Base-by-base conservation (phyloP, 371 early-diverging fungal species). In the Funneliformis caledonium region DNA sequence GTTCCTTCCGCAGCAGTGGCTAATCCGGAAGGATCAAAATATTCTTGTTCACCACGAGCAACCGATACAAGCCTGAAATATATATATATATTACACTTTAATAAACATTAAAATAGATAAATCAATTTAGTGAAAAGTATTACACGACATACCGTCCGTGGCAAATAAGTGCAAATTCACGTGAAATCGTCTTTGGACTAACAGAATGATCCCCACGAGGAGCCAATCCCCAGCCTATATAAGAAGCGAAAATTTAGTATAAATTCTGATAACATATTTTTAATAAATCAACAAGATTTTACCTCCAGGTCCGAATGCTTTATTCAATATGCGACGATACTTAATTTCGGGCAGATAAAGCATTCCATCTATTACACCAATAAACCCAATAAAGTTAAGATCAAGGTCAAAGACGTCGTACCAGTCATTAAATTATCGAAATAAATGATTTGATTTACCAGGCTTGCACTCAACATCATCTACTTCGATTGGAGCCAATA, bases 21-120 rank as follows among this genome's bases (percentile, higher is more conserved):
- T 33, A 97, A 82, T 7, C 89, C 90, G 61, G 88, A 85, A 26
- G 88, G 85, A 82, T 94, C 93, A 85, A 96, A 96, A 82, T 90
- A 97, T 78, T 94, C 96, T 82, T 96, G 97, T 83, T 98, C 97
- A 56, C 99, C 99, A 80, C 98, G 93, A n/a, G 99, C 96, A 83
- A 96, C 94, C 31, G 96, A 91, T 2, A 96, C 93, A 83, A 94
- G 92, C 77, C 89, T 84, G 4, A 65, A 69, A 43, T 43, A n/a
- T 42, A 68, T 22, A 64, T 31, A 22, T 26, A 31, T 9, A 65
- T 14, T 14, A 5, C 22, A 61, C 19, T 61, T 1, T 7, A 65
- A 65, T 22, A 5, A 26, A 8, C 6, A 31, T 37, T 42, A 68
- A 31, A 42, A 31, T 68, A 43, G 14, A 68, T 68, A 8, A 19